Evolutionary conservation across 192 early-diverging fungal genomes (phyloP), one percentile per base, ranked within the genome.

Genomic region (Backusella tuberculispora): DNA sequence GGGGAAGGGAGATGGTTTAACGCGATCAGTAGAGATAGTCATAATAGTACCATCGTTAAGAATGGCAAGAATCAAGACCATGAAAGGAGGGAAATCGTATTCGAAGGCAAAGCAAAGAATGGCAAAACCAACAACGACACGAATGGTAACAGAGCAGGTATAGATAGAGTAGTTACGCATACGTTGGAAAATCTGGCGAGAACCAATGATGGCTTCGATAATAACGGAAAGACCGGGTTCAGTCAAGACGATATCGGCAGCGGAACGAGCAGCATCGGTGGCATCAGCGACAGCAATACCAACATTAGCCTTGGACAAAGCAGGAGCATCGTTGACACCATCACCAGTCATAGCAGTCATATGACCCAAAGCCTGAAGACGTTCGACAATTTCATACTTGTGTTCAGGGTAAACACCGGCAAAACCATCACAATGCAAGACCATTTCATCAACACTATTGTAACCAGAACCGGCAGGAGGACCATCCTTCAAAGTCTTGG

Each of bases 151-250:
- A 47, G 94, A 92, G 90, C 94, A 94, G 73, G 92, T 94, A 87
- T 97, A 97, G 83, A 95, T 89, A 70, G 92, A 86, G 85, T 95
- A 95, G 83, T 90, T 91, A 82, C 91, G 88, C 95, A 97, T 97
- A 79, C 95, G 94, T 85, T 97, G 95, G 93, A 97, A 97, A 83
- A 97, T 97, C 74, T 92, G 88, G 77, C 95, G 92, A 78, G 93
- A 94, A 85, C 88, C 89, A 83, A 92, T 91, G 80, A 97, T 92
- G 72, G 93, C 95, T 80, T 95, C 94, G 66, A 97, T 95, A 80
- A 94, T 95, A 69, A 94, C 93, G 24, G 89, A 90, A 74, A 93
- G 88, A 81, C 91, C 91, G 66, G 91, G 87, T 76, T 88, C 86
- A 40, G 88, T 90, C 72, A 93, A 85, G 73, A 93, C 92, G 78